A percentile compares a stretch with the other conserved stretches of the same genome.
Conservation (phyloP, 352 stramenopile genomes). For the Globisporangium okanoganense region DNA sequence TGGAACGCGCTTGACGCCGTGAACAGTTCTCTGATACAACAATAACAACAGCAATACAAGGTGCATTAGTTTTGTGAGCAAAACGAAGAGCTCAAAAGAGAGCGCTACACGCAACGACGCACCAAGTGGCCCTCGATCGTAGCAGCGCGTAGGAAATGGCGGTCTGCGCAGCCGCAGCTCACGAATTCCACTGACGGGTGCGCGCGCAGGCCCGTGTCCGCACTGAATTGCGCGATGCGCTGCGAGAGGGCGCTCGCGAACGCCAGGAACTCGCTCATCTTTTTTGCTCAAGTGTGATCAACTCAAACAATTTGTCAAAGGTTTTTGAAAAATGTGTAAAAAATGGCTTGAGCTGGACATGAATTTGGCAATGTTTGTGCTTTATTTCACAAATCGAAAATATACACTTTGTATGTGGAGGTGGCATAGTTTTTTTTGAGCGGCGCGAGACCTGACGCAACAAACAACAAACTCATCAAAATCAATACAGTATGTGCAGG, state of each 20-base stretch:
- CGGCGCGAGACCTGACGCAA: too few species aligned
- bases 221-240: constrained; percentile 29
- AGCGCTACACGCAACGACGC: neutral
- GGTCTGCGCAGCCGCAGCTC: constrained; percentile 22
- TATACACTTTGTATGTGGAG: too few species aligned
- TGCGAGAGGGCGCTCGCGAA: constrained; percentile 25
- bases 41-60: neutral
- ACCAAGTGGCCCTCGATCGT: constrained; percentile 44
- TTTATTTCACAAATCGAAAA: neutral
- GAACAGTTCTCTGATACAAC: constrained; percentile 1
- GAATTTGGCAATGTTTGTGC: neutral
- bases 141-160: constrained; percentile 34
- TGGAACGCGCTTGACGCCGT: constrained; percentile 7
- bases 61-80: neutral
- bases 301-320: neutral
- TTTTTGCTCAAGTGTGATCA: neutral
- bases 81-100: neutral
- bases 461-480: too few species aligned
- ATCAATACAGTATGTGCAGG: too few species aligned
- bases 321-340: neutral
- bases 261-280: constrained; percentile 16
- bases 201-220: constrained; percentile 29
- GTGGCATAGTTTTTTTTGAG: too few species aligned
- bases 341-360: neutral
- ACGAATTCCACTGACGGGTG: constrained; percentile 31